These are phyloP conservation scores for Wickerhamiella vanderwaltii DNA, from an alignment of 805 yeast genomes.

Conservation along the genomic window DNA sequence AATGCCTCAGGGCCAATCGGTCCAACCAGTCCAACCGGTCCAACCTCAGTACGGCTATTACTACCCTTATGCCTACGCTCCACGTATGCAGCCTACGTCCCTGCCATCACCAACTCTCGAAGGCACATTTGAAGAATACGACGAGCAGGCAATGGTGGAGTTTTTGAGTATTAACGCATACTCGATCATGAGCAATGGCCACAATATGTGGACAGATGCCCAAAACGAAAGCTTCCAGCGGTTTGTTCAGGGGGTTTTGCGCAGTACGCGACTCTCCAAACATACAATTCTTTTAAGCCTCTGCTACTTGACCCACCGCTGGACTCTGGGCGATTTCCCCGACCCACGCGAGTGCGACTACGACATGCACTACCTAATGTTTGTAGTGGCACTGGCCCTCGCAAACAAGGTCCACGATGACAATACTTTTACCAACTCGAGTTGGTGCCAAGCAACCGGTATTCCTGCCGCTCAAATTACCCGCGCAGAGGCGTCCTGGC, in stretches of 20 bases:
- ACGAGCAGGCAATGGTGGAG: conserved; percentile 62
- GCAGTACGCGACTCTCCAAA: conserved; percentile 79
- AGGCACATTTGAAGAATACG: conserved; percentile 43
- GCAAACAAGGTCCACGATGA: conserved; percentile 95
- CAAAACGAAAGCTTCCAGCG: conserved; percentile 42
- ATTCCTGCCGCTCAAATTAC: conserved; percentile 51
- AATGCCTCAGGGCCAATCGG: not conserved
- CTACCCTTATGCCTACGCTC: conserved; percentile 50
- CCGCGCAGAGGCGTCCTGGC: conserved; percentile 58
- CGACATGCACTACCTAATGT: conserved; percentile 34
- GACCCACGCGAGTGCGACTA: conserved; percentile 24
- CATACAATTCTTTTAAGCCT: conserved; percentile 69
- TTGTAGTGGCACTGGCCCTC: conserved; percentile 59
- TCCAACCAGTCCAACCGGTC: conserved; percentile 5
- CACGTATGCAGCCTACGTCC: conserved; percentile 38
- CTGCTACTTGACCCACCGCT: conserved; percentile 61
- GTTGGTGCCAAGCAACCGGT: conserved; percentile 96
- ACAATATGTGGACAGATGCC: conserved; percentile 20
- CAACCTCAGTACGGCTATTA: conserved; percentile 15
- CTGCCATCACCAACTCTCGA: conserved; percentile 4
- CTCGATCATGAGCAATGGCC: conserved; percentile 32
- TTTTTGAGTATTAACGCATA: conserved; percentile 65
- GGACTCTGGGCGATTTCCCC: conserved; percentile 30
- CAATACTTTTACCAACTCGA: conserved; percentile 85
- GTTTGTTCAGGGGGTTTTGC: conserved; percentile 54